Conservation (phyloP, 495 filamentous ascomycete species). For the Halenospora varia region DNA sequence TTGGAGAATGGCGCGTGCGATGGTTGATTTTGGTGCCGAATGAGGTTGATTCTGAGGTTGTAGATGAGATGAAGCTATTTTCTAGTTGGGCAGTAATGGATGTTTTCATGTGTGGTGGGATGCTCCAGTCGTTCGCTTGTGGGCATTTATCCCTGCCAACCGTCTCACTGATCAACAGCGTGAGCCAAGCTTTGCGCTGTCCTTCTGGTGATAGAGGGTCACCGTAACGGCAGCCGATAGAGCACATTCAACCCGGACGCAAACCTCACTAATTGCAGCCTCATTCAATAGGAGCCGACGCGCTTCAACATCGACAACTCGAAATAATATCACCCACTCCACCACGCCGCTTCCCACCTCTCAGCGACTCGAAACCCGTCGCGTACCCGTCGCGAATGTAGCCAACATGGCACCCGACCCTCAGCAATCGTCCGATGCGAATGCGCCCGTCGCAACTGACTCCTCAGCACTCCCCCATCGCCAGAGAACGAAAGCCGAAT, state of each 20-base stretch:
- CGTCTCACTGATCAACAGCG: no score
- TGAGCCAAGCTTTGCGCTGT: no score
- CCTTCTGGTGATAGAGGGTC: no score
- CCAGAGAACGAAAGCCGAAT: slow-evolving; percentile 24
- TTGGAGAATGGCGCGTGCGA: not conserved
- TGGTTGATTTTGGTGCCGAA: not conserved
- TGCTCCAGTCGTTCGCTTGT: no score
- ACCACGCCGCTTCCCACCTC: not conserved
- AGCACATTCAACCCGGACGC: no score
- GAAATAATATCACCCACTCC: not conserved
- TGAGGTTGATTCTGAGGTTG: not conserved
- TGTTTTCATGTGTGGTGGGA: not conserved
- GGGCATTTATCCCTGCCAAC: no score
- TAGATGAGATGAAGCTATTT: not conserved
- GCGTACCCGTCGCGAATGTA: slow-evolving; percentile 20
- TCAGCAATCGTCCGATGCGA: slow-evolving; percentile 16
- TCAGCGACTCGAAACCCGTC: not conserved
- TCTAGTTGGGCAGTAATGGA: not conserved
- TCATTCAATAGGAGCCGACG: no score
- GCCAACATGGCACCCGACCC: slow-evolving; percentile 26
- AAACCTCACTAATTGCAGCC: no score
- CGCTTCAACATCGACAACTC: not conserved
- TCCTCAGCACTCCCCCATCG: slow-evolving; percentile 19
- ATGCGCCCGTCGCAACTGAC: slow-evolving; percentile 1
- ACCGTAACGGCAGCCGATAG: no score